These are phyloP conservation scores for Xylaria sp. DNA, from an alignment of 495 filamentous ascomycete genomes.

Conservation along the genomic window DNA sequence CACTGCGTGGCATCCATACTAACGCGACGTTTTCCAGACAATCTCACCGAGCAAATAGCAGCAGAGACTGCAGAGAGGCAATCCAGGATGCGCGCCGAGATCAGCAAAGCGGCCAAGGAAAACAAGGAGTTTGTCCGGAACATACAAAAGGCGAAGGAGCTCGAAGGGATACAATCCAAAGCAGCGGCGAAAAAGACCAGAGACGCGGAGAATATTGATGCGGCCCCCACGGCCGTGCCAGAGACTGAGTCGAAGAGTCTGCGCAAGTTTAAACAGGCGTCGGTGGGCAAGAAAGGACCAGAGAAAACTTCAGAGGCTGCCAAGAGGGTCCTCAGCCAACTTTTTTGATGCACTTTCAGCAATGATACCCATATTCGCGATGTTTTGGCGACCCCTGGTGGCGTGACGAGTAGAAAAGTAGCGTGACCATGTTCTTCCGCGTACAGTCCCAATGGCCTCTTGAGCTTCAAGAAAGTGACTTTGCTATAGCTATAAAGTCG, in stretches of 20 bases:
- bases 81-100: constrained; percentile 79
- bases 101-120: constrained; percentile 77
- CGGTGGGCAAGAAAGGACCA: constrained; percentile 54
- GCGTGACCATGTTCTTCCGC: not conserved
- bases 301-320: constrained; percentile 68
- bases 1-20: constrained; percentile 20
- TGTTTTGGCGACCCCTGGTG: not conserved
- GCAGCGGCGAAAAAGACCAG: constrained; percentile 65
- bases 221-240: not conserved
- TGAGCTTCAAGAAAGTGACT: not conserved
- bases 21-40: constrained; percentile 33
- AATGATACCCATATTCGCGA: constrained; percentile 37
- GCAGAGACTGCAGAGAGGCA: constrained; percentile 84
- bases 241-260: constrained; percentile 37
- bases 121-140: constrained; percentile 83
- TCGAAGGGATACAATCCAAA: constrained; percentile 72
- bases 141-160: constrained; percentile 76
- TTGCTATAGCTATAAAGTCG: not conserved
- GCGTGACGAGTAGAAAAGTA: not conserved
- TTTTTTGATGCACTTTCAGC: constrained; percentile 61
- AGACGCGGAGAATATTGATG: constrained; percentile 32
- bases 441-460: not conserved
- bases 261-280: constrained; percentile 78
- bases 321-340: constrained; percentile 79
- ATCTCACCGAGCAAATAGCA: constrained; percentile 72